Percentiles rank a stretch among this genome's conserved stretches.
Conservation (phyloP, 2,329 filamentous ascomycete genomes). For the Chlorencoelia australis region DNA sequence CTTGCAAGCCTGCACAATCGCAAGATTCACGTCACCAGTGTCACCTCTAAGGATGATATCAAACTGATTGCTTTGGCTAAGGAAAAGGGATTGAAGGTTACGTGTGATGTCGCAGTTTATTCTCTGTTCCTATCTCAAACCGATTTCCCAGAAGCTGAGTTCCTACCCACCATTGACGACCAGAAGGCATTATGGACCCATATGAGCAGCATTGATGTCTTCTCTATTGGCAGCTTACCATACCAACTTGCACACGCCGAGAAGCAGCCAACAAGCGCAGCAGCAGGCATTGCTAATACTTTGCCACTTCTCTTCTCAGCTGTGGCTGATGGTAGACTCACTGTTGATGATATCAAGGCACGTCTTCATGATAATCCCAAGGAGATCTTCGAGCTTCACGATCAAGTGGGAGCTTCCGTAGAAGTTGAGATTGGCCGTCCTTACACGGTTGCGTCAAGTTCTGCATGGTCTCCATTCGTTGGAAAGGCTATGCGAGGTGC, state of each 20-base stretch:
- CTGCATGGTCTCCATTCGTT: constrained; percentile 61
- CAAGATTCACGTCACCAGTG: constrained; percentile 70
- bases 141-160: constrained; percentile 57
- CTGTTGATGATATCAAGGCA: constrained; percentile 60
- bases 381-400: constrained; percentile 73
- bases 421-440: constrained; percentile 69
- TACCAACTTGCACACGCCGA: constrained; percentile 59
- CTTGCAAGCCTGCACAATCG: constrained; percentile 69
- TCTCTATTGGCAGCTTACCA: constrained; percentile 68
- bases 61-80: constrained; percentile 68
- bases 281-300: constrained; percentile 61
- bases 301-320: constrained; percentile 68
- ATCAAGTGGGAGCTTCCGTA: constrained; percentile 62
- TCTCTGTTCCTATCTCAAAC: constrained; percentile 63
- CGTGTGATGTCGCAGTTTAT: constrained; percentile 75
- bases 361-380: constrained; percentile 71
- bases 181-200: constrained; percentile 68
- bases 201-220: constrained; percentile 63
- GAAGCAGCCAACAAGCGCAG: constrained; percentile 43
- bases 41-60: constrained; percentile 75
- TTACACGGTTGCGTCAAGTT: constrained; percentile 44
- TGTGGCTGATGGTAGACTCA: constrained; percentile 62
- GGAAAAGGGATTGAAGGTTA: constrained; percentile 71
- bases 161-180: constrained; percentile 56
- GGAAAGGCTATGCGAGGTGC: constrained; percentile 59